These are phyloP conservation scores for Pseudogymnoascus sp. DNA, from an alignment of 2,329 filamentous ascomycete species.

Conservation along the genomic window DNA sequence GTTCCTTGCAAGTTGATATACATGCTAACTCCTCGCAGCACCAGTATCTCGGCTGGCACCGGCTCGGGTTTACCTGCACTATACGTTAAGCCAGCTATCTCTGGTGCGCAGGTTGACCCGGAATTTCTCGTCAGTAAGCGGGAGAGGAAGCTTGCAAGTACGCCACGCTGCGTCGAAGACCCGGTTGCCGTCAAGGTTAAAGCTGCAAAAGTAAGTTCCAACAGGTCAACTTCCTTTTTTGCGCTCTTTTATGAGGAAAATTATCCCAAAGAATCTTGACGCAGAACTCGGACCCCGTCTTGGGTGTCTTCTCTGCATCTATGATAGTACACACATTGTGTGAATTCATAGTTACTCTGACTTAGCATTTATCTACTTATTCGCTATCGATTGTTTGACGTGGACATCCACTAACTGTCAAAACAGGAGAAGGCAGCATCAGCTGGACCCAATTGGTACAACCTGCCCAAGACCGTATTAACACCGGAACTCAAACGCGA, in stretches of 20 bases:
- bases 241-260: slow-evolving; percentile 61
- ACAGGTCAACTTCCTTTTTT: neutral
- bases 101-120: slow-evolving; percentile 44
- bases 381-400: slow-evolving; percentile 11
- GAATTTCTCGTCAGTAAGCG: slow-evolving; percentile 40
- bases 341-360: slow-evolving; percentile 67
- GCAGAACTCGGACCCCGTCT: slow-evolving; percentile 68
- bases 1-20: neutral
- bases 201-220: slow-evolving; percentile 41
- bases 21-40: neutral
- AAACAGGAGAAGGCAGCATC: slow-evolving; percentile 42
- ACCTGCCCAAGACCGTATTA: slow-evolving; percentile 74
- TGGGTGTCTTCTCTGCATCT: slow-evolving; percentile 65
- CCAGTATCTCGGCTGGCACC: slow-evolving; percentile 7
- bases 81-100: slow-evolving; percentile 44
- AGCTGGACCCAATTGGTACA: slow-evolving; percentile 77
- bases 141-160: slow-evolving; percentile 38
- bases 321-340: slow-evolving; percentile 43
- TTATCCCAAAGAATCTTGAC: slow-evolving; percentile 63
- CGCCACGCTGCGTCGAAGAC: slow-evolving; percentile 45
- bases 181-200: slow-evolving; percentile 38
- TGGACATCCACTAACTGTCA: slow-evolving; percentile 6
- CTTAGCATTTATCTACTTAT: slow-evolving; percentile 10
- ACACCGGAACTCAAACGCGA: slow-evolving; percentile 84
- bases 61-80: slow-evolving; percentile 33